phyloP scores from a whole-genome alignment of 2,329 filamentous ascomycete species.

The Fusarium sp. region DNA sequence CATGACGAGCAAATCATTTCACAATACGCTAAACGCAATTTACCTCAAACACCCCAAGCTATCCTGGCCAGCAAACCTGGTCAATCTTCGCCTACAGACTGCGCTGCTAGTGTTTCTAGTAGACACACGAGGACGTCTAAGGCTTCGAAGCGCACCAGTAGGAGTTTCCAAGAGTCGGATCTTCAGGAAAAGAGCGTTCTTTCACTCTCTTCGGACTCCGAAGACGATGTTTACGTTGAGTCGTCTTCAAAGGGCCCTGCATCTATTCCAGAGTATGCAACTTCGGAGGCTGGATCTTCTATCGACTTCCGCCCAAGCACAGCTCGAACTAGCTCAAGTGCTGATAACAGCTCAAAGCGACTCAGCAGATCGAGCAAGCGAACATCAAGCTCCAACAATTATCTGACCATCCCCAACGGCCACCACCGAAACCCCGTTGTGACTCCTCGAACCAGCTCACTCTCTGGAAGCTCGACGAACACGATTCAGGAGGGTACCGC shows the following conservation, averaged over 20 bases:
- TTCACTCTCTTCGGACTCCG: conserved; percentile 67
- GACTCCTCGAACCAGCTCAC: conserved; percentile 38
- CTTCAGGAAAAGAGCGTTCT: conserved; percentile 65
- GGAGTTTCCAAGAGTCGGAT: conserved; percentile 61
- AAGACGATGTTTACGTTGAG: conserved; percentile 52
- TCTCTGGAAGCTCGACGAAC: conserved; percentile 40
- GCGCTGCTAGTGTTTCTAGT: conserved; percentile 63
- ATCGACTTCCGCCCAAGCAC: conserved; percentile 35
- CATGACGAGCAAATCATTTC: conserved; percentile 39
- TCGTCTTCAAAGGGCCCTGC: conserved; percentile 37
- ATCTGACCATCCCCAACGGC: conserved; percentile 52
- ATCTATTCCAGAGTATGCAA: conserved; percentile 41
- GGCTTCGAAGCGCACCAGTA: conserved; percentile 58
- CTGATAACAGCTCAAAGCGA: conserved; percentile 38
- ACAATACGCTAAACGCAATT: conserved; percentile 39
- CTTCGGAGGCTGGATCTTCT: conserved; percentile 38
- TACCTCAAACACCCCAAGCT: conserved; percentile 38
- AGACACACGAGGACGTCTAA: conserved; percentile 65
- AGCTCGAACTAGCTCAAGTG: conserved; percentile 38
- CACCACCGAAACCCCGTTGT: conserved; percentile 24
- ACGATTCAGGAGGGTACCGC: conserved; percentile 37
- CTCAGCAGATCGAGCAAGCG: conserved; percentile 50
- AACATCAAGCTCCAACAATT: conserved; percentile 54
- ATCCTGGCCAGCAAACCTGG: conserved; percentile 33
- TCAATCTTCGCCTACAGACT: conserved; percentile 51